phyloP scores from a whole-genome alignment of 2,329 filamentous ascomycete species.

The Ceratocystis cubensis region DNA sequence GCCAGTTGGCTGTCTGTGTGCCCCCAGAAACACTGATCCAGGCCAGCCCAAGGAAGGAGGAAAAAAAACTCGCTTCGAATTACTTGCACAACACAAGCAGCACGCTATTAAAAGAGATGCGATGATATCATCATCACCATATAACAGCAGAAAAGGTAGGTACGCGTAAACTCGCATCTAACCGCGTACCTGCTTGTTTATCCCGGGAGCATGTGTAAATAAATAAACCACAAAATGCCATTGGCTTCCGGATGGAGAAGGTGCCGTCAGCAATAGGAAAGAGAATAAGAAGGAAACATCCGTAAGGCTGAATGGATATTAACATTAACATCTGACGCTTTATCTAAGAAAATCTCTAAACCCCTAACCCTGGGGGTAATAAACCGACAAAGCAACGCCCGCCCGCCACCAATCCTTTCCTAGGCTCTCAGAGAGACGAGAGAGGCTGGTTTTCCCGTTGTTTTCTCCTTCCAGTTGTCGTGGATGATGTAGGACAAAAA shows the following conservation, averaged over 20 bases:
- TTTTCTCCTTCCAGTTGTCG: neutral
- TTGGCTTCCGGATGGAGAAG: neutral
- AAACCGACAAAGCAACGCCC: neutral
- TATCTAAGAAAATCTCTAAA: neutral
- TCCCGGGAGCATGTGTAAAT: neutral
- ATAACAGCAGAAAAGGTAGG: neutral
- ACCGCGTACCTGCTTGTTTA: neutral
- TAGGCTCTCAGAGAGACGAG: too few species aligned
- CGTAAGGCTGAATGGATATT: neutral
- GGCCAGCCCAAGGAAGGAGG: neutral
- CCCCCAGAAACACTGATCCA: neutral
- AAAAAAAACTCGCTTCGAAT: conserved; percentile 2
- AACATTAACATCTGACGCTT: neutral
- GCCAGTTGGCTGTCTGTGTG: neutral
- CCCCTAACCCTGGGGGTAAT: neutral
- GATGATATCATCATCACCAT: neutral
- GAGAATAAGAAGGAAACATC: neutral
- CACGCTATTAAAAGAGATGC: neutral
- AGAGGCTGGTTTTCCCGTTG: neutral
- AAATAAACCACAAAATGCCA: neutral
- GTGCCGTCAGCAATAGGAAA: neutral
- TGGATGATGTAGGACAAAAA: neutral
- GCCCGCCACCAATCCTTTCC: too few species aligned
- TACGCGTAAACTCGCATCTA: neutral
- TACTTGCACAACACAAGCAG: neutral